These are phyloP conservation scores for Lactarius sp. DNA, from an alignment of 768 basidiomycete species.

Conservation along the genomic window DNA sequence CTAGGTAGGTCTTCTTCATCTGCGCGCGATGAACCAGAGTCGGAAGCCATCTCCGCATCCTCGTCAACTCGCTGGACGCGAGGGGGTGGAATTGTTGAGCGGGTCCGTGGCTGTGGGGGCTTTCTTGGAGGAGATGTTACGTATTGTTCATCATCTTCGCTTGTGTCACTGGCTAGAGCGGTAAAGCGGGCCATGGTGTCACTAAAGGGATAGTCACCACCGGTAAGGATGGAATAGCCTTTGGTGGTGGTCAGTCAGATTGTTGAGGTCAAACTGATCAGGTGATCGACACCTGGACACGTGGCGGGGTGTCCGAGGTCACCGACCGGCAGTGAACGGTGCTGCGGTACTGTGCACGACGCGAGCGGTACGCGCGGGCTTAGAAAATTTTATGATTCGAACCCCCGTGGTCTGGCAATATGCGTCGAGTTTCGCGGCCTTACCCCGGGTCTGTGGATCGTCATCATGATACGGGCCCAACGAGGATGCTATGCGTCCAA, in stretches of 20 bases:
- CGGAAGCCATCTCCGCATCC: conserved; percentile 19
- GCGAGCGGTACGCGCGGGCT: no score
- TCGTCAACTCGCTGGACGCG: conserved; percentile 6
- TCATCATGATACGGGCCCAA: no score
- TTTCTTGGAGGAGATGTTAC: conserved; percentile 7
- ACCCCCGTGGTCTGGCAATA: no score
- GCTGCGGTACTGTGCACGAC: no score
- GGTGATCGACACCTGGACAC: neutral
- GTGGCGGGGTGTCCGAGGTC: neutral
- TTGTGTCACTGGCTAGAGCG: conserved; percentile 25
- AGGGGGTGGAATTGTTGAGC: neutral
- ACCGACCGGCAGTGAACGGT: no score
- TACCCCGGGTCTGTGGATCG: no score
- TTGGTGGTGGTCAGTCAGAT: no score
- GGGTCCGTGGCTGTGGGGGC: conserved; percentile 2
- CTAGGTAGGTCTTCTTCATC: conserved; percentile 47
- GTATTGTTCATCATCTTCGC: conserved; percentile 23
- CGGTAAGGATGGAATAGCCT: neutral
- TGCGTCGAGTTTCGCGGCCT: no score
- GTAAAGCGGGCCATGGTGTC: conserved; percentile 25
- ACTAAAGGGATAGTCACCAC: neutral
- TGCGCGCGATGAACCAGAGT: conserved; percentile 42
- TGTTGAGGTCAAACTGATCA: neutral
- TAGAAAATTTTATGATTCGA: no score
- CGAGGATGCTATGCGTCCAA: no score